These are phyloP conservation scores for Neonectria coccinea DNA, from an alignment of 2,329 filamentous ascomycete genomes.

Conservation along the genomic window DNA sequence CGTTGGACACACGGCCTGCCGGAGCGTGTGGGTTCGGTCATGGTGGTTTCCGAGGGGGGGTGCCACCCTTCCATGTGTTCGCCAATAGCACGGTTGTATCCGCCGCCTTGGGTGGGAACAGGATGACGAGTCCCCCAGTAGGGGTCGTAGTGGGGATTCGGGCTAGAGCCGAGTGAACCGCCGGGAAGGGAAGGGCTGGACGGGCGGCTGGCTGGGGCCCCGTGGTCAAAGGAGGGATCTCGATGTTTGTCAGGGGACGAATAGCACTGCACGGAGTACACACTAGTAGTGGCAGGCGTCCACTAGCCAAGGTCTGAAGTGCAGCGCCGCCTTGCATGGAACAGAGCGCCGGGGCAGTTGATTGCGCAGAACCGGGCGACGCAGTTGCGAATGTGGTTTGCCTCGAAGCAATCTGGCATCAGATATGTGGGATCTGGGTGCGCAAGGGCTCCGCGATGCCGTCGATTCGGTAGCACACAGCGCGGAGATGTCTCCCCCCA, in stretches of 20 bases:
- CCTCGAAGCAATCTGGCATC: slow-evolving; percentile 28
- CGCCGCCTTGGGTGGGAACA: slow-evolving; percentile 45
- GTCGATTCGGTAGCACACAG: slow-evolving; percentile 11
- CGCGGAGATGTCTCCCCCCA: neutral
- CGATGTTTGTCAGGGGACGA: slow-evolving; percentile 42
- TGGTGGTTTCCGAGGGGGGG: slow-evolving; percentile 42
- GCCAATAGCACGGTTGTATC: slow-evolving; percentile 52
- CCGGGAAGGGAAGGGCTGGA: slow-evolving; percentile 47
- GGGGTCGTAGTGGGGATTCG: slow-evolving; percentile 50
- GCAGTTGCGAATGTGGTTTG: slow-evolving; percentile 29
- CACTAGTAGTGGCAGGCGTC: slow-evolving; percentile 23
- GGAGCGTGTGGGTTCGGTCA: slow-evolving; percentile 40
- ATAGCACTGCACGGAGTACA: slow-evolving; percentile 15
- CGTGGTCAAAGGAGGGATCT: slow-evolving; percentile 41
- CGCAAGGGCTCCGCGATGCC: slow-evolving; percentile 6
- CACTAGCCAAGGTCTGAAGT: slow-evolving; percentile 11
- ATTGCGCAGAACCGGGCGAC: slow-evolving; percentile 26
- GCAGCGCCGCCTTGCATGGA: slow-evolving; percentile 39
- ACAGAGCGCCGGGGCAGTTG: slow-evolving; percentile 38
- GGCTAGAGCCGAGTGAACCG: slow-evolving; percentile 55
- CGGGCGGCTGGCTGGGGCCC: slow-evolving; percentile 40
- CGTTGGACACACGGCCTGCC: slow-evolving; percentile 42
- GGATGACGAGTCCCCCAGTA: slow-evolving; percentile 50
- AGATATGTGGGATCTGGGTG: slow-evolving; percentile 29
- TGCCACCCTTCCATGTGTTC: slow-evolving; percentile 47